phyloP scores from a whole-genome alignment of 2,329 filamentous ascomycete genomes.

The Dactylellina haptotyla region DNA sequence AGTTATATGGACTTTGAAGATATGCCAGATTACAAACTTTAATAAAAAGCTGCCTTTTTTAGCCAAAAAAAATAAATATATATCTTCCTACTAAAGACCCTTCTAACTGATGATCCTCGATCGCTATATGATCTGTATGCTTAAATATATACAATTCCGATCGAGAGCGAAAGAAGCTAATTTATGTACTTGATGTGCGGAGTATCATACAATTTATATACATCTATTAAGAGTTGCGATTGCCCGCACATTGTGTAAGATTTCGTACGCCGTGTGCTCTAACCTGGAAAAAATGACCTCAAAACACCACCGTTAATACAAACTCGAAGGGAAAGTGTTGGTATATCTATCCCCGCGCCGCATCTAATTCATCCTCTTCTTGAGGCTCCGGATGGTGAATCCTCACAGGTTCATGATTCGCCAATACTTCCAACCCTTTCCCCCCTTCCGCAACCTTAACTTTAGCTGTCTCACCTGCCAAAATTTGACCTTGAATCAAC shows the following conservation, averaged over 20 bases:
- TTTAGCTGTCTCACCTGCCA: slow-evolving; percentile 76
- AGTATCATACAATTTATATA: too few species aligned
- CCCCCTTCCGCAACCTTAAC: slow-evolving; percentile 75
- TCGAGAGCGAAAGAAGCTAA: slow-evolving; percentile 12
- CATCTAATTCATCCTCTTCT: slow-evolving; percentile 9
- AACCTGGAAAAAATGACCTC: not conserved
- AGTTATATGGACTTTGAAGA: slow-evolving; percentile 19
- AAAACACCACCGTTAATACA: not conserved
- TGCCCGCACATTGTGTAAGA: too few species aligned
- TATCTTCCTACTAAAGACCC: too few species aligned
- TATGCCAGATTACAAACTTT: not conserved
- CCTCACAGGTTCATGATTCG: slow-evolving; percentile 44
- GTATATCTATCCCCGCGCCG: slow-evolving; percentile 4
- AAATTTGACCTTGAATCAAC: slow-evolving; percentile 87
- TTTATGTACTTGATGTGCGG: too few species aligned
- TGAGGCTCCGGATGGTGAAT: slow-evolving; percentile 7
- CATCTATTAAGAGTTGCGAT: slow-evolving; percentile 27
- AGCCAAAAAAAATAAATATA: too few species aligned
- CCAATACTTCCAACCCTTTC: slow-evolving; percentile 67
- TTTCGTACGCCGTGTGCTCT: slow-evolving; percentile 1
- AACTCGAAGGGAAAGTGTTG: not conserved
- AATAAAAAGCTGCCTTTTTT: not conserved
- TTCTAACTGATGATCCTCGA: too few species aligned
- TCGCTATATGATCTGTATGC: too few species aligned
- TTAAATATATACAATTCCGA: slow-evolving; percentile 17